Evolutionary conservation across 2,329 filamentous ascomycete genomes (phyloP).

Genomic region (Cordyceps cicadae): DNA sequence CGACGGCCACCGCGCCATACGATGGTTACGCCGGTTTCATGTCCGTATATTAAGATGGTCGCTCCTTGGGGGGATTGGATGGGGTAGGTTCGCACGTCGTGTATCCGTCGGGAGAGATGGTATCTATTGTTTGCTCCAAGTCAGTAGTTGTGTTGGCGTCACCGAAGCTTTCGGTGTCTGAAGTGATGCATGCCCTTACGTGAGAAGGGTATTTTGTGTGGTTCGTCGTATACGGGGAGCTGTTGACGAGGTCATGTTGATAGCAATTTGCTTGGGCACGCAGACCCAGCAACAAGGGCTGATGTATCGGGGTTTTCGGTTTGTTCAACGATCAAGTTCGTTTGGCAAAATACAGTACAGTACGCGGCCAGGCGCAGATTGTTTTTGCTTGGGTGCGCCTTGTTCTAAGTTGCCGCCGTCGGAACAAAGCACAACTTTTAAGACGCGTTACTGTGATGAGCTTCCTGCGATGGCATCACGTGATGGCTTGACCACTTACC

Average conservation of each 20-base stretch:
- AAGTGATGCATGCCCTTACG: constrained; percentile 25
- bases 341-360: not conserved
- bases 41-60: constrained; percentile 53
- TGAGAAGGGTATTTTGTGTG: constrained; percentile 40
- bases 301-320: not conserved
- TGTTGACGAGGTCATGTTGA: constrained; percentile 25
- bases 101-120: constrained; percentile 47
- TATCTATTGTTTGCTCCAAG: constrained; percentile 36
- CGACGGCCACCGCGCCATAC: constrained; percentile 54
- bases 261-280: constrained; percentile 6
- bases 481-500: not conserved
- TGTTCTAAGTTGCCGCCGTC: not conserved
- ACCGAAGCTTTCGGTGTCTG: not conserved
- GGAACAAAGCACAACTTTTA: constrained; percentile 1
- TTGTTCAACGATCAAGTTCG: not conserved
- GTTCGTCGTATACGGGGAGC: constrained; percentile 38
- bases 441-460: constrained; percentile 6
- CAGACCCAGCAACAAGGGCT: constrained; percentile 2
- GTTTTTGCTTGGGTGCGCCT: not conserved
- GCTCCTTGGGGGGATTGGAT: constrained; percentile 55
- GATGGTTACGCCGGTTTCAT: constrained; percentile 53
- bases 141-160: not conserved
- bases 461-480: not conserved
- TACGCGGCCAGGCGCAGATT: not conserved
- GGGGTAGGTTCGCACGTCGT: constrained; percentile 54